Base-by-base conservation (phyloP, 495 filamentous ascomycete species). In the Aspergillus nanangensis region DNA sequence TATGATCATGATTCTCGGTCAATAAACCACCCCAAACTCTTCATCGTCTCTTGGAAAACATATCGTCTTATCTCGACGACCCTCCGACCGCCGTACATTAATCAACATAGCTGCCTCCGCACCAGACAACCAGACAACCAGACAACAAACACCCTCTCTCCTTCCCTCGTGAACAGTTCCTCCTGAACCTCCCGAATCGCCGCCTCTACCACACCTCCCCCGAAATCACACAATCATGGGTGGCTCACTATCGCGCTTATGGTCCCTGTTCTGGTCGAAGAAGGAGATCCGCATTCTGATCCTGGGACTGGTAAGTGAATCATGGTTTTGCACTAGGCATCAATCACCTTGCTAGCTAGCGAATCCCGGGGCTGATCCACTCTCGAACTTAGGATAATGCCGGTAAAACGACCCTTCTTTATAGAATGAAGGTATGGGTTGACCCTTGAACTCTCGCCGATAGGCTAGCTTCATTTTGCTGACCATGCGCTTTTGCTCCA, bases 221-320 rank as follows among this genome's bases (percentile, higher is more conserved):
- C n/a, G n/a, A 36, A 33, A 48, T 56, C 36, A 59, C 42, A 50
- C 41, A 53, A 59, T 14, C 49, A 96, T 96, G 91, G 91, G 91
- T 60, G 83, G 76, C 44, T 82, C 80, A 56, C 69, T 93, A 51
- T 92, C 88, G 52, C 84, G 84, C 69, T 58, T 82, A 32, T 77
- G 91, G 63, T 84, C 81, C 62, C 68, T 94, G 20, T 46, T 96
- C 20, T 96, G 84, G 84, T 70, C 85, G 20, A 96, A 96, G 77
- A 98, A 96, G 69, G 93, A 98, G 66, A 96, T 96, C 47, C 76
- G 93, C 50, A 98, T 98, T 62, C 71, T 98, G 52, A 98, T 98
- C 47, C 70, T 98, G 46, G 93, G 93, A 56, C 81, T 98, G 67
- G 91, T 96, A 82, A 55, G 81, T 55, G 45, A 44, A 43, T 25